These are phyloP conservation scores for Penicillium sp. DNA, from an alignment of 2,329 filamentous ascomycete genomes.

Conservation along the genomic window DNA sequence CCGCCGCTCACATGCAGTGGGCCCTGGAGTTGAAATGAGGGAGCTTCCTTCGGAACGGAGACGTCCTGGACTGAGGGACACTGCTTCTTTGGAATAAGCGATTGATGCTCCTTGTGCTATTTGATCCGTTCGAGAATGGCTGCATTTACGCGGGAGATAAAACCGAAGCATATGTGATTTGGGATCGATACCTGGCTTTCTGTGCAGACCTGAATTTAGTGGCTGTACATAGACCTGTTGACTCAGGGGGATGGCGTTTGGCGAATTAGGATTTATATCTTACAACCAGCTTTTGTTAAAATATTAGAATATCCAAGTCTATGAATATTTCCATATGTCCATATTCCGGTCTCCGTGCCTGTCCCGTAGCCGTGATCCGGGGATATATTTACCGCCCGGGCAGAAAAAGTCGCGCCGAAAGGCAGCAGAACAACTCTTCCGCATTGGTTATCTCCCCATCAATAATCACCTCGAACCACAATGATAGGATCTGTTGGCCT, in stretches of 20 bases:
- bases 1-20: constrained; percentile 65
- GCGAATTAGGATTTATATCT: constrained; percentile 24
- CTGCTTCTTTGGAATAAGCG: constrained; percentile 64
- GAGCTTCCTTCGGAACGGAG: constrained; percentile 60
- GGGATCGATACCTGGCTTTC: constrained; percentile 16
- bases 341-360: constrained; percentile 1
- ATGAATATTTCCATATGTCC: not conserved
- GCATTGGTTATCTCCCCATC: constrained; percentile 9
- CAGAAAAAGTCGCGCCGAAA: constrained; percentile 37
- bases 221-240: constrained; percentile 36
- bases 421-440: constrained; percentile 24
- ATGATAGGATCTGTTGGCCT: constrained; percentile 60
- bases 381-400: constrained; percentile 30
- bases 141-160: constrained; percentile 19
- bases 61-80: constrained; percentile 60
- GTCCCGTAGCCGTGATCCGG: constrained; percentile 4
- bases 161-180: constrained; percentile 21
- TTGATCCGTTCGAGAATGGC: constrained; percentile 2
- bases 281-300: constrained; percentile 5
- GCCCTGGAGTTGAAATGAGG: constrained; percentile 78
- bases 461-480: constrained; percentile 18
- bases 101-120: constrained; percentile 5
- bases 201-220: constrained; percentile 12
- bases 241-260: constrained; percentile 30
- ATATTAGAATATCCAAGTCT: constrained; percentile 1